Conservation (phyloP, 805 yeast species). For the Pichia heedii region DNA sequence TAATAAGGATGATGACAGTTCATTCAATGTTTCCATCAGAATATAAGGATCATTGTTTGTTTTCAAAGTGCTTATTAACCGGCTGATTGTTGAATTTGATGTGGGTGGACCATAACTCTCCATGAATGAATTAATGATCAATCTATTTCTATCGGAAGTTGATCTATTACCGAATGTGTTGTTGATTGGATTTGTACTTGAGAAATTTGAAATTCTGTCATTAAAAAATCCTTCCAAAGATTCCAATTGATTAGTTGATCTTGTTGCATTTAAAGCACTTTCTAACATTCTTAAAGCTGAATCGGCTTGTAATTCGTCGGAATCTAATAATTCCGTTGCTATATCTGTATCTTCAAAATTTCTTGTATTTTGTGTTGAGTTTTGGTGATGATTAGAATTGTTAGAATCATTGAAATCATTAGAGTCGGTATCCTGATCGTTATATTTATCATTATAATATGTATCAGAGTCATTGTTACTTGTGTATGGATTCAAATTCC, state of each 20-base stretch:
- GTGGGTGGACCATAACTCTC: constrained; percentile 17
- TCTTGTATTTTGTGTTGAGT: constrained; percentile 12
- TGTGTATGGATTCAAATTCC: background rate
- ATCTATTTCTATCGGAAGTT: constrained; percentile 9
- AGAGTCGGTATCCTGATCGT: no score
- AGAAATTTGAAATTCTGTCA: background rate
- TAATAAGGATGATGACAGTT: constrained; percentile 52
- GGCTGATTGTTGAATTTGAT: constrained; percentile 14
- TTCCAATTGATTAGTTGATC: background rate
- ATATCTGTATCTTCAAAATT: constrained; percentile 11
- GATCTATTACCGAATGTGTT: background rate
- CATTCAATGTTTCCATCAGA: constrained; percentile 55
- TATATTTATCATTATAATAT: background rate
- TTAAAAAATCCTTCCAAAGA: background rate
- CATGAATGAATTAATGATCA: constrained; percentile 23
- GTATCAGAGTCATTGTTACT: background rate
- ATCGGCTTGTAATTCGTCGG: constrained; percentile 9
- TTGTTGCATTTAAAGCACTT: constrained; percentile 3
- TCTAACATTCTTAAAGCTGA: constrained; percentile 11
- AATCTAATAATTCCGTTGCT: background rate
- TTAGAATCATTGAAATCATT: background rate
- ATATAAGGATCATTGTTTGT: constrained; percentile 49
- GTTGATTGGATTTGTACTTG: background rate
- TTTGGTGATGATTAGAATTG: constrained; percentile 12
- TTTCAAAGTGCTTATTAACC: constrained; percentile 30